A percentile compares a stretch with the other conserved stretches of the same genome.
Conservation (phyloP, 2,329 filamentous ascomycete genomes). For the Venturia effusa region DNA sequence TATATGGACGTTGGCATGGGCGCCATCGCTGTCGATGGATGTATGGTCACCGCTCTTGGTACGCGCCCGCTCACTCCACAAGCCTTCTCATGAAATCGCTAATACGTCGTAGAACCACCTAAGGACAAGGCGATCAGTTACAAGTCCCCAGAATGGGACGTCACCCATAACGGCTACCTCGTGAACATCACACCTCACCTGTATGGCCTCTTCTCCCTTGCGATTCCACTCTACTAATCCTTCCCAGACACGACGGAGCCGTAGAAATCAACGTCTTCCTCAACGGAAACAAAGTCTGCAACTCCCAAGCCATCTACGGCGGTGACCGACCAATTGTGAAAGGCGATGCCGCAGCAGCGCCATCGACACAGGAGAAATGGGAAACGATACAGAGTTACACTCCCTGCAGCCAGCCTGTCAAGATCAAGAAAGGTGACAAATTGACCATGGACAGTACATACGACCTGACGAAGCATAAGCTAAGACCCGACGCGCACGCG, state of each 20-base stretch:
- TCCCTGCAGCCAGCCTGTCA: neutral
- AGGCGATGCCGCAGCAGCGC: conserved; percentile 2
- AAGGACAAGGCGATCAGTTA: conserved; percentile 6
- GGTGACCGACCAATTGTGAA: neutral
- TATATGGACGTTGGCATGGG: conserved; percentile 10
- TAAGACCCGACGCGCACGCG: conserved; percentile 7
- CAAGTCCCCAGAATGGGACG: conserved; percentile 7
- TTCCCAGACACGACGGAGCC: conserved; percentile 5
- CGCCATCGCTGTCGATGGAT: conserved; percentile 7
- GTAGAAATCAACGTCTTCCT: conserved; percentile 8
- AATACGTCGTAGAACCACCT: conserved; percentile 4
- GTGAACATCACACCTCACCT: conserved; percentile 9
- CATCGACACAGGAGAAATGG: conserved; percentile 6
- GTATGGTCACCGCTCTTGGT: neutral
- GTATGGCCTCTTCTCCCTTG: neutral
- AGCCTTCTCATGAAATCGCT: neutral
- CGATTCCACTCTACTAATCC: neutral
- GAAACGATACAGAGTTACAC: conserved; percentile 10
- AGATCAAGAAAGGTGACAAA: conserved; percentile 9
- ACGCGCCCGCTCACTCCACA: neutral
- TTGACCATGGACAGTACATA: conserved; percentile 5
- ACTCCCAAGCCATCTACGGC: conserved; percentile 10
- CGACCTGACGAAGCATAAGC: conserved; percentile 11
- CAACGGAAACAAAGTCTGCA: conserved; percentile 7
- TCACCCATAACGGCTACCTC: conserved; percentile 7